phyloP scores from a whole-genome alignment of 495 filamentous ascomycete genomes.

The Aspergillus homomorphus region DNA sequence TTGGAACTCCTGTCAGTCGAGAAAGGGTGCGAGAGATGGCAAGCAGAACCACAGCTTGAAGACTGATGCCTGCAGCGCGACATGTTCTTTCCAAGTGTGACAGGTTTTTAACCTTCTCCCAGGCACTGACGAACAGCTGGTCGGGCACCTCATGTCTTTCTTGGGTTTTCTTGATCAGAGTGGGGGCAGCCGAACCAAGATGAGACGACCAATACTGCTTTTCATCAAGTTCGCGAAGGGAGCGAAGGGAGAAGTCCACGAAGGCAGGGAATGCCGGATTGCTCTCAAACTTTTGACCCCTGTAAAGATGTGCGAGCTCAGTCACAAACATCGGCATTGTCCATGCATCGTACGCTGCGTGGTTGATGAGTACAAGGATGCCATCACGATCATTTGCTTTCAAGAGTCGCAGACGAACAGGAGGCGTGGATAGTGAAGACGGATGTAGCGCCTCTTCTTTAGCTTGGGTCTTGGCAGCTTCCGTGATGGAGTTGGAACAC shows the following conservation, averaged over 20 bases:
- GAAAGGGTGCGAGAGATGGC: constrained; percentile 29
- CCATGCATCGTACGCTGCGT: constrained; percentile 37
- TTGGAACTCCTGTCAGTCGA: constrained; percentile 14
- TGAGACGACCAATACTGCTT: constrained; percentile 22
- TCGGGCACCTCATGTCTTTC: not conserved
- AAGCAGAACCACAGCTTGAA: constrained; percentile 31
- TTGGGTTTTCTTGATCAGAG: constrained; percentile 14
- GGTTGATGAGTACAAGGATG: constrained; percentile 30
- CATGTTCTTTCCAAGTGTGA: constrained; percentile 19
- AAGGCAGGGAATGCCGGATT: constrained; percentile 22
- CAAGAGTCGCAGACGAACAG: constrained; percentile 25
- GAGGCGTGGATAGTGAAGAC: constrained; percentile 29
- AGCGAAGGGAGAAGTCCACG: constrained; percentile 21
- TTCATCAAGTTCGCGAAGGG: constrained; percentile 21
- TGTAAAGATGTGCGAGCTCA: constrained; percentile 29
- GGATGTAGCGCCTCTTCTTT: constrained; percentile 19
- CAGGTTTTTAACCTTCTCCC: constrained; percentile 25
- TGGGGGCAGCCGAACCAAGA: constrained; percentile 12
- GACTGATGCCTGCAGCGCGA: constrained; percentile 17
- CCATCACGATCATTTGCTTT: constrained; percentile 24
- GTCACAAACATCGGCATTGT: constrained; percentile 29
- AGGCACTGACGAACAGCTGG: constrained; percentile 24
- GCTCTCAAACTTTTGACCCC: constrained; percentile 5
- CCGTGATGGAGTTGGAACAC: constrained; percentile 8
- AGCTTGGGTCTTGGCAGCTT: constrained; percentile 19